Base-by-base conservation (phyloP, 106 monocot species). In the Agapanthus africanus region DNA sequence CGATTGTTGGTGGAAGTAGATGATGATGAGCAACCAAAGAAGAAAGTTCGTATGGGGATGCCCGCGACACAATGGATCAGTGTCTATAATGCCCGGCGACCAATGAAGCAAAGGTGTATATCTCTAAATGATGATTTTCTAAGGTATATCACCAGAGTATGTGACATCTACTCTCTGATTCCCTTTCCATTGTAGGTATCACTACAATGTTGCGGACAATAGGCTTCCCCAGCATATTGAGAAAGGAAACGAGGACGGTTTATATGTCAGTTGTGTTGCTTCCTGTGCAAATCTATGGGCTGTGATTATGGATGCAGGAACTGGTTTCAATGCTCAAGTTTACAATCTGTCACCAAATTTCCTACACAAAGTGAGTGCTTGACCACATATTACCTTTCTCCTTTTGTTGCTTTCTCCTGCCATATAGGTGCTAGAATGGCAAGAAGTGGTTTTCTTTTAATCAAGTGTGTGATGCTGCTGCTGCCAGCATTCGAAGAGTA, bases 251-350 rank as follows among this genome's bases (percentile, higher is more conserved):
- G 86, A 91, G 70, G 95, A 95, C 79, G 95, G 91, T 21, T 76
- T 95, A 65, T 88, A 79, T 65, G 88, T 95, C 41, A 95, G 95
- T 70, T 83, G 91, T 71, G 84, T 95, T 61, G 80, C 86, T 63
- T 91, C 91, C 35, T 82, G 81, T 76, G 21, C 84, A 37, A 84
- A 95, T 84, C 76, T 95, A 8, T 95, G 95, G 95, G 91, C 91
- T 11, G 66, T 95, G 22, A 95, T 95, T 63, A 95, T 95, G 95
- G 95, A 95, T 84, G 95, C 91, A 44, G 95, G 95, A 56, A 95
- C 95, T 49, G 91, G 86, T 59, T 95, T 91, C 66, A 84, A 77
- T 54, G 72, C 80, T 54, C 95, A 95, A 86, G 91, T 91, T 70
- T 88, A 95, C 77, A 86, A 88, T 61, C 80, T 95, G 4, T 91